phyloP scores from a whole-genome alignment of 2,329 filamentous ascomycete species.

The Microdochium trichocladiopsis region DNA sequence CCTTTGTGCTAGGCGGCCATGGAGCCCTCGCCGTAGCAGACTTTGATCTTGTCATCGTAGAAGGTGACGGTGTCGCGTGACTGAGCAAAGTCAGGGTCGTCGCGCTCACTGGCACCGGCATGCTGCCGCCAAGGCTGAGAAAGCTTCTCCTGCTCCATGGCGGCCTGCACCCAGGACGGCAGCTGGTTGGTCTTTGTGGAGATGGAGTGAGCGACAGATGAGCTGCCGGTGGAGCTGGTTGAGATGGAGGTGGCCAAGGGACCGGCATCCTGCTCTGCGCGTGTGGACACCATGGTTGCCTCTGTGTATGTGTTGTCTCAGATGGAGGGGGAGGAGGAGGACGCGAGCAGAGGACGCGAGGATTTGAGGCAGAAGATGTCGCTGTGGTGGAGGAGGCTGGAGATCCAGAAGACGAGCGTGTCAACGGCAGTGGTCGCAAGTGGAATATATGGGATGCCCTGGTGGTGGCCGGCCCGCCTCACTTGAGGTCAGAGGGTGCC shows the following conservation, averaged over 20 bases:
- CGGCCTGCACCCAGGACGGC: neutral
- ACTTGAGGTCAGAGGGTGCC: too few species aligned
- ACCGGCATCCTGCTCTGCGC: neutral
- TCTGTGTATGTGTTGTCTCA: too few species aligned
- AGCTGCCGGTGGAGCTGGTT: neutral
- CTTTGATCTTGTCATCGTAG: constrained; percentile 1
- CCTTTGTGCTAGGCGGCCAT: neutral
- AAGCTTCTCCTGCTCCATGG: constrained; percentile 1
- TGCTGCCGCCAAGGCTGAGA: constrained; percentile 1
- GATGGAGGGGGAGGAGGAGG: neutral
- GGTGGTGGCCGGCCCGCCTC: too few species aligned
- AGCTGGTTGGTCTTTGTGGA: neutral
- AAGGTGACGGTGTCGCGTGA: constrained; percentile 1
- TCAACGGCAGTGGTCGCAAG: too few species aligned
- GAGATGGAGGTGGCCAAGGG: neutral
- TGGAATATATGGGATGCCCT: too few species aligned
- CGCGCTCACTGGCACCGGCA: neutral
- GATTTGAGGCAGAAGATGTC: neutral
- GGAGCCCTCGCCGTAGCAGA: constrained; percentile 1
- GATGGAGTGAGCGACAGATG: neutral
- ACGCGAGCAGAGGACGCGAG: neutral
- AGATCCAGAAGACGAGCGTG: too few species aligned
- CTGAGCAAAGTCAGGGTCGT: constrained; percentile 1
- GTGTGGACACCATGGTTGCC: neutral
- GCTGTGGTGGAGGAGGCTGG: too few species aligned